phyloP scores from a whole-genome alignment of 257 asterid species.

The Nemophila menziesii region DNA sequence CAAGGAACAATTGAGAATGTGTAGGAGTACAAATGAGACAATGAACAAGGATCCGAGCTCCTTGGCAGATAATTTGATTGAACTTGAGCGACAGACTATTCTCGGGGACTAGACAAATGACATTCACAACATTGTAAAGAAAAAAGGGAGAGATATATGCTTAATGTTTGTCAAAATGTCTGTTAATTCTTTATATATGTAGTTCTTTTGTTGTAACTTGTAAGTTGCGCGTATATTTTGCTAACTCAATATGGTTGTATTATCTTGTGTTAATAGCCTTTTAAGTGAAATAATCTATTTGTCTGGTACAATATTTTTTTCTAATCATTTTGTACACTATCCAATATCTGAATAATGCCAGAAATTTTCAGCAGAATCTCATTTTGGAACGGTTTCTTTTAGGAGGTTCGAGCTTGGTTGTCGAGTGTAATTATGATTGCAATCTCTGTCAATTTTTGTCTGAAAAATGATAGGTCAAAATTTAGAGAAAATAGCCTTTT shows the following conservation, averaged over 20 bases:
- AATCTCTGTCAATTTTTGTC: no score
- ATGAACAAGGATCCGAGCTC: constrained; percentile 28
- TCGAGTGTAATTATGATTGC: no score
- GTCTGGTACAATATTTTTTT: not conserved
- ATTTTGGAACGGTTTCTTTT: no score
- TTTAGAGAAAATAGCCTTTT: no score
- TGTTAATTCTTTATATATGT: not conserved
- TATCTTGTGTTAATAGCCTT: not conserved
- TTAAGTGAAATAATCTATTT: not conserved
- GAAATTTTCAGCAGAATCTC: no score
- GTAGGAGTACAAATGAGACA: constrained; percentile 45
- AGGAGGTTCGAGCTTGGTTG: no score
- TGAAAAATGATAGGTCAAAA: no score
- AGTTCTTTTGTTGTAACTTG: not conserved
- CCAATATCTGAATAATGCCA: no score
- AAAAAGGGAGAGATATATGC: not conserved
- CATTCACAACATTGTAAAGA: not conserved
- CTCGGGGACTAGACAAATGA: constrained; percentile 41
- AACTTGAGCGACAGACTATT: constrained; percentile 46
- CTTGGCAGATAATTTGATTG: constrained; percentile 33
- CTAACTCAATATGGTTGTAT: not conserved
- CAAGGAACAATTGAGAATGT: constrained; percentile 55
- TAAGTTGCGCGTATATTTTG: not conserved
- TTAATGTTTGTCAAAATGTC: not conserved
- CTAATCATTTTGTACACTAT: not conserved